Evolutionary conservation across 2,329 filamentous ascomycete species (phyloP).

Genomic region (Hymenoscyphus salicellus): DNA sequence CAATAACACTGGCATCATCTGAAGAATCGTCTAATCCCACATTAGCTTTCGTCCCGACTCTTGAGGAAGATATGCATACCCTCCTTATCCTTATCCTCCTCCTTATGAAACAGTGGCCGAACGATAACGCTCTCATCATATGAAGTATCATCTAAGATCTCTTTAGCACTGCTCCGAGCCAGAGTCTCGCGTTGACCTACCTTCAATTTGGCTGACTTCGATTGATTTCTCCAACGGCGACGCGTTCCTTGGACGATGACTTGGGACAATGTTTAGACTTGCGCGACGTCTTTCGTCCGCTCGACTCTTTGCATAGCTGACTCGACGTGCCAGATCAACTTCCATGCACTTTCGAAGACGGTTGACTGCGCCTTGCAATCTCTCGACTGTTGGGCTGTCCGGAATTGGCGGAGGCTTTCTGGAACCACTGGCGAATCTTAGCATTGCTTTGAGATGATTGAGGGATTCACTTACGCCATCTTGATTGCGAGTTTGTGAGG

Average conservation of each 20-base stretch:
- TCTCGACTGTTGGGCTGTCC: background rate
- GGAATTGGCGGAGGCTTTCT: slow-evolving; percentile 1
- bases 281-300: background rate
- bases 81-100: background rate
- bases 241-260: background rate
- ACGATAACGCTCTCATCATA: background rate
- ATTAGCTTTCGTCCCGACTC: background rate
- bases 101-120: background rate
- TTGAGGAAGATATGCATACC: background rate
- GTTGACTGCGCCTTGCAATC: background rate
- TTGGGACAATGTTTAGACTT: background rate
- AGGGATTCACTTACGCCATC: background rate
- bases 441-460: background rate
- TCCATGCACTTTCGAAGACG: background rate
- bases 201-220: background rate
- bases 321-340: background rate
- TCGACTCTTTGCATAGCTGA: background rate
- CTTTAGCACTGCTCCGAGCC: background rate
- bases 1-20: background rate
- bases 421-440: background rate
- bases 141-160: background rate
- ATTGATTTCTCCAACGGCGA: background rate
- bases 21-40: background rate
- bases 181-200: background rate
- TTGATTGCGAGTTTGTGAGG: background rate